These are phyloP conservation scores for Prunus kanzakura DNA, from an alignment of 306 rosid species.

Conservation along the genomic window DNA sequence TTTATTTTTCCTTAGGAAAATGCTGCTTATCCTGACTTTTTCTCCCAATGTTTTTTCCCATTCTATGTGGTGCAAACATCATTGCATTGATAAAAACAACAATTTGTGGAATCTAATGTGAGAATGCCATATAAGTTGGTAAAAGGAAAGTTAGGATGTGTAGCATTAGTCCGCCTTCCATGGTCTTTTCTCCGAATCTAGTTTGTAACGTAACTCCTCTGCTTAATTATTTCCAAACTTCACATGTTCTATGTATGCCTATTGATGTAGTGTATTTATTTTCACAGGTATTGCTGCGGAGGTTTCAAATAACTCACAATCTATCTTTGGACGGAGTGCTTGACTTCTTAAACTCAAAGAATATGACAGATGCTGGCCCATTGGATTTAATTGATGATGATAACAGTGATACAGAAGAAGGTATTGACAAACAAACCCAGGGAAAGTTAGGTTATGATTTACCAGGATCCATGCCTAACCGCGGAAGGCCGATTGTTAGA, in stretches of 20 bases:
- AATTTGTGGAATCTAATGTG: background rate
- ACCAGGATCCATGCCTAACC: conserved; percentile 86
- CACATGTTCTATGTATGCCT: background rate
- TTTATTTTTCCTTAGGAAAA: background rate
- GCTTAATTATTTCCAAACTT: background rate
- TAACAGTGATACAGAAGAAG: conserved; percentile 67
- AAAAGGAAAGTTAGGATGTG: background rate
- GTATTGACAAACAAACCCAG: conserved; percentile 73
- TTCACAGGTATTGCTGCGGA: conserved; percentile 70
- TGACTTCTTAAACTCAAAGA: conserved; percentile 83
- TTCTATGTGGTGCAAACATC: background rate
- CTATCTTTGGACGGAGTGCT: conserved; percentile 96
- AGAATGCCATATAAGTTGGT: background rate
- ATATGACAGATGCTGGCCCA: conserved; percentile 92
- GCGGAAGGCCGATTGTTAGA: conserved; percentile 74
- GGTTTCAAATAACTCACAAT: conserved; percentile 85
- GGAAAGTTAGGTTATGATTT: conserved; percentile 62
- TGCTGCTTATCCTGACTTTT: background rate
- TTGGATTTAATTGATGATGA: conserved; percentile 86
- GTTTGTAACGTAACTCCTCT: background rate
- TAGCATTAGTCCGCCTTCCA: background rate
- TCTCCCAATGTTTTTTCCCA: background rate
- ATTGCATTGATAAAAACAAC: background rate
- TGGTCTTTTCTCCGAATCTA: background rate
- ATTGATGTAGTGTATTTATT: conserved; percentile 23